Evolutionary conservation across 2,329 filamentous ascomycete genomes (phyloP).

Genomic region (Stagonosporopsis vannaccii): DNA sequence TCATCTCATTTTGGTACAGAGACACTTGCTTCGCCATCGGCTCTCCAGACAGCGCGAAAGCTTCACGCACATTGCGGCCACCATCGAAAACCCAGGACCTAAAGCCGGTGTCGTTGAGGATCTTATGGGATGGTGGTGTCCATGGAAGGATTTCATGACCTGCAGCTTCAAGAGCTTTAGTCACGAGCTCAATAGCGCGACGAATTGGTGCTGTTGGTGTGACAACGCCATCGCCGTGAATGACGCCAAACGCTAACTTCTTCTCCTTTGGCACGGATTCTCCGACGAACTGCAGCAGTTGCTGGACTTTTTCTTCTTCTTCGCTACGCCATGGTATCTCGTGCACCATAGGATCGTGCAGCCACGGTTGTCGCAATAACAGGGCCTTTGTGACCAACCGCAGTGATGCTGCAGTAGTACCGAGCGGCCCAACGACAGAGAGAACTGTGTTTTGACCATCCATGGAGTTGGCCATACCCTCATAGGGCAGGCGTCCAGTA

Average conservation of each 20-base stretch:
- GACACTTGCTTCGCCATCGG: conserved; percentile 38
- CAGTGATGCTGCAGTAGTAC: conserved; percentile 62
- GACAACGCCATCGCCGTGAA: conserved; percentile 46
- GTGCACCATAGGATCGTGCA: conserved; percentile 69
- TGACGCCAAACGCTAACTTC: conserved; percentile 43
- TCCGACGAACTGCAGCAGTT: conserved; percentile 39
- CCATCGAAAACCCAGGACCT: conserved; percentile 44
- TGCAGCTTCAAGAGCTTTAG: conserved; percentile 28
- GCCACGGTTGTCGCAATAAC: conserved; percentile 68
- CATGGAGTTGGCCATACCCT: conserved; percentile 64
- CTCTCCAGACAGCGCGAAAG: conserved; percentile 46
- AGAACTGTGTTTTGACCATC: conserved; percentile 69
- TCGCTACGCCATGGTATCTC: conserved; percentile 70
- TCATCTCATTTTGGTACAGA: conserved; percentile 22
- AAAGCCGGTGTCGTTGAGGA: conserved; percentile 28
- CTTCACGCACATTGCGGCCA: conserved; percentile 38
- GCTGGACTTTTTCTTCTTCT: conserved; percentile 43
- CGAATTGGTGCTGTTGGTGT: conserved; percentile 46
- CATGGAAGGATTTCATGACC: conserved; percentile 44
- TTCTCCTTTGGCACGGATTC: conserved; percentile 8
- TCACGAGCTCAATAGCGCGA: conserved; percentile 42
- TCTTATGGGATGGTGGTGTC: conserved; percentile 35
- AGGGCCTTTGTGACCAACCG: conserved; percentile 64
- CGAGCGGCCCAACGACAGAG: conserved; percentile 70
- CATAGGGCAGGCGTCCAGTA: conserved; percentile 57